Base-by-base conservation (phyloP, 2,329 filamentous ascomycete genomes). In the Alternaria incomplexa region DNA sequence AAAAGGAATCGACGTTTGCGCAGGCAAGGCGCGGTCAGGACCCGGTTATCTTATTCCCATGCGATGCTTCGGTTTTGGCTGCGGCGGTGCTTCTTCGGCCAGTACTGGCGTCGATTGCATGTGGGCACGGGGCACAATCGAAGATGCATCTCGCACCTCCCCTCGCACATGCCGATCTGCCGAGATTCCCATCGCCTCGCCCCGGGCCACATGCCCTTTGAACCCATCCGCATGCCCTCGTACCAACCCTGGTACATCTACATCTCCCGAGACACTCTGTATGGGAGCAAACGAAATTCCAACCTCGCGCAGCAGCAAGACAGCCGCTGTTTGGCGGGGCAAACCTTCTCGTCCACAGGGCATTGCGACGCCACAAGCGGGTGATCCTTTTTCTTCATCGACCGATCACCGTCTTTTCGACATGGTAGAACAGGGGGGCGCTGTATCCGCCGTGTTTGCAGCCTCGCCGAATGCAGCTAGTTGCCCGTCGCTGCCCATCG, bases 21-120 rank as follows among this genome's bases (percentile, higher is more conserved):
- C 32, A 22, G 30, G 36, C 17, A 6, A 43, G 28, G 25, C 20
- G 30, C 48, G 48, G 10, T 15, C 25, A 51, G 32, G 44, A 15
- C 32, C 23, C 40, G 17, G 22, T 36, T 26, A 40, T 44, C 36
- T 44, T 60, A 46, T 25, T 17, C 23, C 45, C 32, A 51, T 62
- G 17, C 56, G 44, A 56, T 48, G 23, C 30, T 22, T 43, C 54
- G 26, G 53, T 28, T 30, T 30, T 40, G 32, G 56, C 43, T 54
- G 45, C 36, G 43, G 17, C 56, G 61, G 63, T 47, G 58, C 47
- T 50, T 61, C 52, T 63, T 63, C 57, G 61, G 61, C 47, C 52
- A 40, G 22, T 6, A 30, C 71, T 0, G 84, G 72, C 0, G 55
- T 84, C 80, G 3, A 87, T 23, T 53, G 23, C 15, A 28, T 26